Evolutionary conservation across 768 basidiomycete species (phyloP), one percentile per base, ranked within the genome.

Genomic region (Kwoniella sp.): DNA sequence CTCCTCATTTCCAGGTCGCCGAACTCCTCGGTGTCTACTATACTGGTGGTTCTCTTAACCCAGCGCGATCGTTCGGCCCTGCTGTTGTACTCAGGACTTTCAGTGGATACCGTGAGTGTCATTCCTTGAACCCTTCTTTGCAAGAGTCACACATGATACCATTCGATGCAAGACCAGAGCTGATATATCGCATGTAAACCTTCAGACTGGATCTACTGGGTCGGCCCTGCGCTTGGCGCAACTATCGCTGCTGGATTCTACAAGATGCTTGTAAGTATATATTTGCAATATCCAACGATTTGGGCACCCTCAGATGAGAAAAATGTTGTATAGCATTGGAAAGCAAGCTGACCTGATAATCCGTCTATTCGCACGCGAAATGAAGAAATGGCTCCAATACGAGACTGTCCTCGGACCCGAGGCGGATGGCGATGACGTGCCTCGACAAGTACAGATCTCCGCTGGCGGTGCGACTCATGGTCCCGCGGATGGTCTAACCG

Each of bases 1-100:
- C 22, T 25, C 44, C 22, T 22, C 4, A 19, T 44, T 15, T 19
- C 3, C 17, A 44, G 40, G 40, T 79, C 25, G 78, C 78, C n/a
- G 78, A 79, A 54, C 59, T 79, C 12, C 59, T 78, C 15, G 74
- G 77, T 26, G 78, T 79, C 0, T 79, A 79, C 54, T 79, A 79
- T 60, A 78, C 78, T 27, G 78, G 78, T n/a, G 78, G 78, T 17
- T 79, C 78, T 0, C 64, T 79, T 44, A 79, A 79, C 60, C 78
- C 78, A 26, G 74, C 78, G 13, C 60, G 78, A 60, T 65, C 61
- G 13, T 78, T 79, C 59, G 78, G 78, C 4, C 78, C 78, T 12
- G 25, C 50, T 12, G 78, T 79, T 10, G 78, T 79, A 1, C 59
- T 79, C 5, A 44, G 44, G 17, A 64, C 63, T 0, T 79, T 79